Base-by-base conservation (phyloP, 768 basidiomycete species). In the Tulasnella sp. region DNA sequence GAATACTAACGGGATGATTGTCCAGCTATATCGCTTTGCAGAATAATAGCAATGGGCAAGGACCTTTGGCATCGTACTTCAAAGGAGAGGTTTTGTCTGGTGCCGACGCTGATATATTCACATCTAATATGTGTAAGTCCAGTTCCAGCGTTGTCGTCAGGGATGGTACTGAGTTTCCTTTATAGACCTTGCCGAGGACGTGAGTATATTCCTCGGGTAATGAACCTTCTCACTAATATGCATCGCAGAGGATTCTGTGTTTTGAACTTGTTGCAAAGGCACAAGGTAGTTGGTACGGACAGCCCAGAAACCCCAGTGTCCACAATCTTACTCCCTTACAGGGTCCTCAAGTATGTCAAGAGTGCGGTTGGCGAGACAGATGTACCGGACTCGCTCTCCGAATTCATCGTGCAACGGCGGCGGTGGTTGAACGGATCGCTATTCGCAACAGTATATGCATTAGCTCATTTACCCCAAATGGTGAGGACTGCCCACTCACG, bases 401-500 rank as follows among this genome's bases (percentile, higher is more conserved):
- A 97, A 69, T 97, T 96, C 67, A 97, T 96, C 66, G 77, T 78
- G 58, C 94, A 97, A 65, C 82, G 92, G 5, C 77, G 91, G 49
- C 80, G 91, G 62, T 93, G 83, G 86, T 74, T 88, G 3, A 87
- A 88, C 61, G 93, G 94, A 1, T 93, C 89, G 1, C 90, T 97
- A 72, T 97, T 97, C 64, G 93, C 92, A 6, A 84, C 88, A 4
- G 84, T 89, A 6, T 99, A 97, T 69, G 86, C 94, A 2, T 79
- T 97, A 42, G 86, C 87, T 2, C 92, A 98, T 70, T 75, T 79
- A 40, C 79, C 85, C 6, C 89, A 86, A 70, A 82, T 86, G 36
- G 41, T 61, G 23, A 32, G 54, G 25, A 31, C 23, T 46, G 9
- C 49, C 2, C 31, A 19, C n/a, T 39, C 36, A 11, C 11, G 36